Conservation (phyloP, 495 filamentous ascomycete genomes). For the Lasiosphaeriaceae sp. region DNA sequence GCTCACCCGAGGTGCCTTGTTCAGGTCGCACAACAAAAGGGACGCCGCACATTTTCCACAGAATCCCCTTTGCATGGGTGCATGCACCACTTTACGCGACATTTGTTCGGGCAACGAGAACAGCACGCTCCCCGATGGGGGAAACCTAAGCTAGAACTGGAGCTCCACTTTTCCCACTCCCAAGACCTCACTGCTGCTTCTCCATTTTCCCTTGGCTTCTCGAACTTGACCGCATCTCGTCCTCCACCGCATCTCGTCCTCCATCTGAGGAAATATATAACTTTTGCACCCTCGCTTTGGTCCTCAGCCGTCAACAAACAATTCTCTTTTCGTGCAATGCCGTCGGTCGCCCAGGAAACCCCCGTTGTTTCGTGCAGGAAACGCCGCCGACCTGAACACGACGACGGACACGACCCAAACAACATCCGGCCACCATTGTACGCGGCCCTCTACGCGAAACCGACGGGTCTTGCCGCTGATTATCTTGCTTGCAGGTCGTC, state of each 20-base stretch:
- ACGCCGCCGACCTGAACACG: slow-evolving; percentile 37
- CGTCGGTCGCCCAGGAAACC: slow-evolving; percentile 28
- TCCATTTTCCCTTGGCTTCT: neutral
- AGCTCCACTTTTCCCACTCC: neutral
- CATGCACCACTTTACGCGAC: slow-evolving; percentile 5
- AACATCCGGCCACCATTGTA: slow-evolving; percentile 32
- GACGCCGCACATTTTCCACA: too few species aligned
- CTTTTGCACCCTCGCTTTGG: neutral
- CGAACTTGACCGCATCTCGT: neutral
- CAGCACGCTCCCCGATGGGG: neutral
- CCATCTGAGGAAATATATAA: neutral
- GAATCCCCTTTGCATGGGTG: too few species aligned
- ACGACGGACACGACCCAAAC: slow-evolving; percentile 2
- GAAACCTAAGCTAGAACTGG: neutral
- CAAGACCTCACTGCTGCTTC: neutral
- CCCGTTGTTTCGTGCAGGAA: slow-evolving; percentile 32
- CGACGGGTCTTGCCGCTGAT: neutral
- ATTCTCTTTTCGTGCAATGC: slow-evolving; percentile 19
- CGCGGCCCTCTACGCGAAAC: slow-evolving; percentile 11
- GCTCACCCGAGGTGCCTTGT: too few species aligned
- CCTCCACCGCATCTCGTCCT: neutral
- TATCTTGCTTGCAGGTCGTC: slow-evolving; percentile 12
- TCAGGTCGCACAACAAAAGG: too few species aligned
- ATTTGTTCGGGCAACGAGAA: neutral
- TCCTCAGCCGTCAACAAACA: neutral